Percentiles rank a stretch among this genome's conserved stretches.
Conservation (phyloP, 768 basidiomycete genomes). For the Russula dissimulans region DNA sequence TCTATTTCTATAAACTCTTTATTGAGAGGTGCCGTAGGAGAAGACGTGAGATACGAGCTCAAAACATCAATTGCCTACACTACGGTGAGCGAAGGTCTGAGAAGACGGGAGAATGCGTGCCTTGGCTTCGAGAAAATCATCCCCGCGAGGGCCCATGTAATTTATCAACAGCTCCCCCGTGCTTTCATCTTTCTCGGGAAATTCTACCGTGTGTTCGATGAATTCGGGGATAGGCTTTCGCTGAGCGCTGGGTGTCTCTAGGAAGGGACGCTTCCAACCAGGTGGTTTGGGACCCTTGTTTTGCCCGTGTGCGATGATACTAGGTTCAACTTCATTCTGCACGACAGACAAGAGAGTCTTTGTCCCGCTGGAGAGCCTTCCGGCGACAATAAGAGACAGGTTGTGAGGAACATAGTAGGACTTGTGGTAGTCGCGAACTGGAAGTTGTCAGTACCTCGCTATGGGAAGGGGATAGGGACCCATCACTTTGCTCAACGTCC, state of each 20-base stretch:
- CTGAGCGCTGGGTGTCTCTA: slow-evolving; percentile 75
- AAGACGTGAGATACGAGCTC: slow-evolving; percentile 81
- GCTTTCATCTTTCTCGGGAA: slow-evolving; percentile 95
- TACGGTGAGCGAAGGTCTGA: background rate
- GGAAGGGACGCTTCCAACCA: slow-evolving; percentile 90
- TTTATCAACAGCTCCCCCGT: slow-evolving; percentile 77
- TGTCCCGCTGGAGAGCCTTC: slow-evolving; percentile 74
- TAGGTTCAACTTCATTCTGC: slow-evolving; percentile 76
- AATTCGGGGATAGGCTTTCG: slow-evolving; percentile 44
- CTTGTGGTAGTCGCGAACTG: slow-evolving; percentile 84
- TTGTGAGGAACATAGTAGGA: slow-evolving; percentile 94
- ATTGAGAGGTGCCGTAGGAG: slow-evolving; percentile 69
- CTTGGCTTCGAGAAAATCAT: slow-evolving; percentile 63
- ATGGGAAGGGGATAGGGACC: background rate
- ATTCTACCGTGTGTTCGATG: slow-evolving; percentile 64
- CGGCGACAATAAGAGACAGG: slow-evolving; percentile 77
- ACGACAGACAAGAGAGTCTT: slow-evolving; percentile 70
- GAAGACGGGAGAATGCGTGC: slow-evolving; percentile 27
- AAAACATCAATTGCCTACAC: slow-evolving; percentile 74
- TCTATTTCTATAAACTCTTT: slow-evolving; percentile 92
- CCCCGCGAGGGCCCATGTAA: slow-evolving; percentile 70
- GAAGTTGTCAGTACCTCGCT: slow-evolving; percentile 6
- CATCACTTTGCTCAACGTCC: slow-evolving; percentile 78
- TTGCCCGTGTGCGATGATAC: slow-evolving; percentile 65
- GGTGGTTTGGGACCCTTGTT: slow-evolving; percentile 57